Evolutionary conservation across 371 early-diverging fungal species (phyloP).

Genomic region (Dinochytrium kinnereticum): DNA sequence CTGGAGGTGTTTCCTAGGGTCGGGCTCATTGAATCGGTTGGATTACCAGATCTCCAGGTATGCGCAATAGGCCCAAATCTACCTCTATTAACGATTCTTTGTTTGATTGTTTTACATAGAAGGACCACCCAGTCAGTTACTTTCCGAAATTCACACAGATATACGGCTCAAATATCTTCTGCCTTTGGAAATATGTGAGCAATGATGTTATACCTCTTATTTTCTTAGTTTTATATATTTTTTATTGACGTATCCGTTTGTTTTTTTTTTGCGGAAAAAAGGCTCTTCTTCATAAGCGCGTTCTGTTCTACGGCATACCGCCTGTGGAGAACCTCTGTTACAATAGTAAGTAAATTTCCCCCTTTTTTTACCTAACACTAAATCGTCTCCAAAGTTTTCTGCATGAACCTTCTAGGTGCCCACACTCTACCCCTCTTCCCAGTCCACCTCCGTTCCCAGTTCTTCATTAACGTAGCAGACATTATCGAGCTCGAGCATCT

Average conservation of each 20-base stretch:
- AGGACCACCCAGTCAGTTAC: slow-evolving; percentile 20
- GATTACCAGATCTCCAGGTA: slow-evolving; percentile 24
- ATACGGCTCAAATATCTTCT: slow-evolving; percentile 25
- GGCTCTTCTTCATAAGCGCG: slow-evolving; percentile 27
- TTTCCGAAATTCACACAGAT: slow-evolving; percentile 19
- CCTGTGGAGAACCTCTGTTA: slow-evolving; percentile 28
- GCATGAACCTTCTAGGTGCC: slow-evolving; percentile 18
- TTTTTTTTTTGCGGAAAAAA: too few species aligned
- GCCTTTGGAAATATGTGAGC: slow-evolving; percentile 33
- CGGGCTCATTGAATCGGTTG: slow-evolving; percentile 23
- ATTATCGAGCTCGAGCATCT: slow-evolving; percentile 10
- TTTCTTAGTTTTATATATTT: neutral
- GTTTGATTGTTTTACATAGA: too few species aligned
- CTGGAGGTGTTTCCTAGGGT: slow-evolving; percentile 2
- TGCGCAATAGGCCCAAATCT: neutral
- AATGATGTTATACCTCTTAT: neutral
- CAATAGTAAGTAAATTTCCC: slow-evolving; percentile 19
- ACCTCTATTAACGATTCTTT: neutral
- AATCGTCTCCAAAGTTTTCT: slow-evolving; percentile 26
- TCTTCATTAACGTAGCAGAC: slow-evolving; percentile 34
- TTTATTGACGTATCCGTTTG: too few species aligned
- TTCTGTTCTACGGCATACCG: slow-evolving; percentile 27
- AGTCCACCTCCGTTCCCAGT: slow-evolving; percentile 12
- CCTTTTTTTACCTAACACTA: neutral
- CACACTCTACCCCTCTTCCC: slow-evolving; percentile 1